These are phyloP conservation scores for Physcia stellaris DNA, from an alignment of 495 filamentous ascomycete genomes.

Conservation along the genomic window DNA sequence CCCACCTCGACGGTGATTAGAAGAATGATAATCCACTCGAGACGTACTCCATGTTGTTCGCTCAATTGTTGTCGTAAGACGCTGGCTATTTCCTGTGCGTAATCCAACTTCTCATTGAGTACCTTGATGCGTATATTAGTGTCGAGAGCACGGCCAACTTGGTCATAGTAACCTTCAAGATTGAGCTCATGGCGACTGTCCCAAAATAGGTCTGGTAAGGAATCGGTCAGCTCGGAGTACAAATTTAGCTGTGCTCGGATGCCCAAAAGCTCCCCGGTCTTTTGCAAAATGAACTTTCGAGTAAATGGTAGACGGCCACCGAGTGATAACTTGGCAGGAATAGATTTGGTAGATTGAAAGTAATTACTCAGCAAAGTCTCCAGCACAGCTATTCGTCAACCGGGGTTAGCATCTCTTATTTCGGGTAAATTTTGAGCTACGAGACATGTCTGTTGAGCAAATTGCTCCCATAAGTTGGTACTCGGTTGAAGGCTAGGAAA, in stretches of 20 bases:
- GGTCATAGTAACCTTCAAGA: constrained; percentile 85
- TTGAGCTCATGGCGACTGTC: constrained; percentile 77
- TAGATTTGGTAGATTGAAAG: constrained; percentile 67
- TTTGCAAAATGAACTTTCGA: constrained; percentile 69
- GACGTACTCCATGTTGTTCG: constrained; percentile 68
- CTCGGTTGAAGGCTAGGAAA: too few relatives aligned
- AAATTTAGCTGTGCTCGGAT: constrained; percentile 89
- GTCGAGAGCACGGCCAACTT: constrained; percentile 80
- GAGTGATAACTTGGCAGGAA: constrained; percentile 57
- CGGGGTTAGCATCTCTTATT: too few relatives aligned
- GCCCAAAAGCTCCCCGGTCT: constrained; percentile 85
- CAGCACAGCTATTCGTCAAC: too few relatives aligned
- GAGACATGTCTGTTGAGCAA: too few relatives aligned
- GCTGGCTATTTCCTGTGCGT: constrained; percentile 87
- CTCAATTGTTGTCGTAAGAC: constrained; percentile 80
- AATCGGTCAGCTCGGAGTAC: constrained; percentile 92
- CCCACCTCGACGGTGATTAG: constrained; percentile 84
- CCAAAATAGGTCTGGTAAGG: constrained; percentile 93
- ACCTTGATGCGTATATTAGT: constrained; percentile 85
- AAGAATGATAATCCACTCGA: constrained; percentile 97
- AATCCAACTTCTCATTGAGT: constrained; percentile 94
- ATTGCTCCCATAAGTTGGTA: too few relatives aligned
- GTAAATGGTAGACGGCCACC: constrained; percentile 56
- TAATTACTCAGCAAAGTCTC: constrained; percentile 73
- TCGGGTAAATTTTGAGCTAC: too few relatives aligned